Evolutionary conservation across 2,329 filamentous ascomycete species (phyloP), one percentile per base, ranked within the genome.

Genomic region (Paraphoma sp.): DNA sequence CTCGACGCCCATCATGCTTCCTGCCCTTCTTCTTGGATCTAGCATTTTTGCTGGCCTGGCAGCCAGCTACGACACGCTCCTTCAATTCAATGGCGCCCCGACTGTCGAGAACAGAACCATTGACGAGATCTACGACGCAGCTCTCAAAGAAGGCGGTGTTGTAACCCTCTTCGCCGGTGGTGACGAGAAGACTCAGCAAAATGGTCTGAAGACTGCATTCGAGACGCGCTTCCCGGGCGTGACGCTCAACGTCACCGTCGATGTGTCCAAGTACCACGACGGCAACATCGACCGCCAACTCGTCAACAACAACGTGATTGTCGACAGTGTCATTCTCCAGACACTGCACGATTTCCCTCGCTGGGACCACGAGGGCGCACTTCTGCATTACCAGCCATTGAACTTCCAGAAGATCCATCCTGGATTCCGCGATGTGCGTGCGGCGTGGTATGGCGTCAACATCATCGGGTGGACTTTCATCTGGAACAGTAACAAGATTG

Each of bases 181-280:
- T n/a, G 81, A 83, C 36, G 80, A 83, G 54, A 60, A 60, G 29
- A 67, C 63, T 42, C 78, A 81, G 48, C 77, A 78, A 33, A 64
- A 79, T 51, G 29, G 10, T 1, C 56, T 83, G 12, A 83, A 81
- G 62, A 41, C 68, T 3, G 74, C 75, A 0, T 85, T 84, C 57
- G 81, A 83, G 59, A 58, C 65, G 1, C 71, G 74, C 0, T 86
- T 84, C 60, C 83, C 83, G 0, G 78, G 78, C 8, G 79, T 85
- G 55, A 81, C 76, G 4, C 76, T 86, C 14, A 84, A 86, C 60
- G 48, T 84, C 36, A 85, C 83, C 0, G 81, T 85, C 43, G 83
- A 85, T 55, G 65, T 86, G 0, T 84, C 83, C 56, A 86, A 86
- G 62, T 86, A 86, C 59, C 83, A 83, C 59, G 80, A 84, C 53